Conservation (phyloP, 1,284 basidiomycete genomes). For the Rhodofomes roseus region DNA sequence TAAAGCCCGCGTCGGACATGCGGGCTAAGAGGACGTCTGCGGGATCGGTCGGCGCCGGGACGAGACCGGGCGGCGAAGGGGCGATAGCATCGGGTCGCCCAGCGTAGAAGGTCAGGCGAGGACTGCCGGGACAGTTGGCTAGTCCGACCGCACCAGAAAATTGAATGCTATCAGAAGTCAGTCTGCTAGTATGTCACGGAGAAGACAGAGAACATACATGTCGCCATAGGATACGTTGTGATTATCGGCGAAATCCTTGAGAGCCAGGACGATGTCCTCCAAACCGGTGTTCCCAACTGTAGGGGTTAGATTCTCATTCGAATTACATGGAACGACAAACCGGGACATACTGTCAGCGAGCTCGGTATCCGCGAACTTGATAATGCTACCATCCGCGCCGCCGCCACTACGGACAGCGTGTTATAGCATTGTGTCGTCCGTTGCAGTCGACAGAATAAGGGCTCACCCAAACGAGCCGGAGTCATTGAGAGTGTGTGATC, state of each 20-base stretch:
- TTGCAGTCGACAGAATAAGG: too few relatives aligned
- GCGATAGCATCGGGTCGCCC: conserved; percentile 22
- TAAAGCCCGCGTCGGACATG: conserved; percentile 17
- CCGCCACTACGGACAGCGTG: not conserved
- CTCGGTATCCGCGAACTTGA: conserved; percentile 18
- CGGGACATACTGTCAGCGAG: conserved; percentile 10
- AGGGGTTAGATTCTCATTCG: too few relatives aligned
- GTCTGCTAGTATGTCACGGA: not conserved
- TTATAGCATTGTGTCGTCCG: too few relatives aligned
- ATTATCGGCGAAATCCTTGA: conserved; percentile 17
- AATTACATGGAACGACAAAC: too few relatives aligned
- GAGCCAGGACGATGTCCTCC: conserved; percentile 17
- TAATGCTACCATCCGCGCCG: conserved; percentile 21
- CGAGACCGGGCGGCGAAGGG: conserved; percentile 17
- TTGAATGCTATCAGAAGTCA: conserved; percentile 15
- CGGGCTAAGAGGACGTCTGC: conserved; percentile 14
- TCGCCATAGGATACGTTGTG: conserved; percentile 22
- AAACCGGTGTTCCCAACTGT: conserved; percentile 15
- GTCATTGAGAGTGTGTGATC: conserved; percentile 4
- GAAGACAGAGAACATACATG: conserved; percentile 11
- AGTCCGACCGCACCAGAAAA: conserved; percentile 25
- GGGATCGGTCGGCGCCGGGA: conserved; percentile 14
- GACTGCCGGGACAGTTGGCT: conserved; percentile 25
- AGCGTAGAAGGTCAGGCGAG: conserved; percentile 20
- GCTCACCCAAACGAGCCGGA: conserved; percentile 8